These are phyloP conservation scores for Coniochaeta pulveracea DNA, from an alignment of 2,329 filamentous ascomycete species.

Conservation along the genomic window DNA sequence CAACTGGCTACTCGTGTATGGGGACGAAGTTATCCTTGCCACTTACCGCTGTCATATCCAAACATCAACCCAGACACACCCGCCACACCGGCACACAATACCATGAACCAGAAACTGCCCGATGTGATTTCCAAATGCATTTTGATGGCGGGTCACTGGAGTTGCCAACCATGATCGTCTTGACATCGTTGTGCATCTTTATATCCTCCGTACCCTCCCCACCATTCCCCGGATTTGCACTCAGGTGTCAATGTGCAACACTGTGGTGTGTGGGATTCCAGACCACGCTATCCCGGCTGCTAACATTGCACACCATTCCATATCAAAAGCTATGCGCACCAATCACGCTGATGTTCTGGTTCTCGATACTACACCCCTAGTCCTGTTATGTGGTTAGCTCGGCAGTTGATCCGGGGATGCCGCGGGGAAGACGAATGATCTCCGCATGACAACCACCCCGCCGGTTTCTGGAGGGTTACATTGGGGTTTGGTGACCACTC, in stretches of 20 bases:
- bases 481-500: too few relatives aligned
- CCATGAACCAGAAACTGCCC: conserved; percentile 2
- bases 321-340: neutral
- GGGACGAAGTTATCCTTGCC: neutral
- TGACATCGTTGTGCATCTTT: conserved; percentile 1
- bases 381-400: neutral
- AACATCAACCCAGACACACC: conserved; percentile 2
- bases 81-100: conserved; percentile 1
- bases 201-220: neutral
- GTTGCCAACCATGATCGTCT: neutral
- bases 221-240: neutral
- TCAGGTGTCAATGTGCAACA: neutral
- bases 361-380: neutral
- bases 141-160: neutral
- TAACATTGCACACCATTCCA: neutral
- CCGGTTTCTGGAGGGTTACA: neutral
- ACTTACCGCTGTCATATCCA: conserved; percentile 3
- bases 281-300: neutral
- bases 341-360: neutral
- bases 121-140: conserved; percentile 1
- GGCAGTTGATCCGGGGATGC: neutral
- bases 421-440: neutral
- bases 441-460: neutral
- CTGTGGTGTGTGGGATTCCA: neutral
- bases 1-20: neutral